Evolutionary conservation across 2,329 filamentous ascomycete species (phyloP).

Genomic region (Paecilomyces niveus): DNA sequence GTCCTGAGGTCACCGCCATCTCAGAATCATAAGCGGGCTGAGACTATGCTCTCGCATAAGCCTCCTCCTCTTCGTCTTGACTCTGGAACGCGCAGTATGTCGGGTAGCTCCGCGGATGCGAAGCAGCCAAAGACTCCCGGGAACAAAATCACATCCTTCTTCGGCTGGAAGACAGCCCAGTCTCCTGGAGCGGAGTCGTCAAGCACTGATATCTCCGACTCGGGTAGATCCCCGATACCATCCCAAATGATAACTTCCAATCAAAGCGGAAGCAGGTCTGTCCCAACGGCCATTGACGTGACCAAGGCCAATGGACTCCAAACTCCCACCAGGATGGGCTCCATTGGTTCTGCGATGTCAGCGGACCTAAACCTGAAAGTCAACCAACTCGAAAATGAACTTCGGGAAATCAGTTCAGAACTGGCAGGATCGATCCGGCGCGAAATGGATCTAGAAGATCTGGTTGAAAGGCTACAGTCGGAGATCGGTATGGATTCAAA

Average conservation of each 20-base stretch:
- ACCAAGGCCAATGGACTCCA: conserved; percentile 46
- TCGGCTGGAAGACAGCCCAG: conserved; percentile 55
- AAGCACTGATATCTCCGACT: conserved; percentile 57
- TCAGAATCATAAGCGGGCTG: conserved; percentile 40
- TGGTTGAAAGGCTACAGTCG: conserved; percentile 80
- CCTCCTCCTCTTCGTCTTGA: conserved; percentile 40
- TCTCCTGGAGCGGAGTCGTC: conserved; percentile 52
- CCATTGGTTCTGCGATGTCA: conserved; percentile 39
- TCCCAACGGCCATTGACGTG: conserved; percentile 45
- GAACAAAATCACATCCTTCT: conserved; percentile 58
- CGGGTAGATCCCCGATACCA: conserved; percentile 51
- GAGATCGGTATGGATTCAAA: conserved; percentile 56
- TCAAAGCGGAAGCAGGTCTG: conserved; percentile 24
- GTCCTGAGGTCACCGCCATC: conserved; percentile 63
- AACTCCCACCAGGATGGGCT: conserved; percentile 29
- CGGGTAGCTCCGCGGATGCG: conserved; percentile 25
- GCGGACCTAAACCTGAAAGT: conserved; percentile 52
- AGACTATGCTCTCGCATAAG: conserved; percentile 34
- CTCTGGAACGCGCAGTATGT: conserved; percentile 28
- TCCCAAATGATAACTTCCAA: conserved; percentile 43
- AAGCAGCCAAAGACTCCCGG: conserved; percentile 45
- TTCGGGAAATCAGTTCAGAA: conserved; percentile 88
- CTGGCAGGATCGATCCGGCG: conserved; percentile 85
- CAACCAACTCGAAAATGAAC: conserved; percentile 86
- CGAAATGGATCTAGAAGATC: conserved; percentile 93